Evolutionary conservation across 2,329 filamentous ascomycete genomes (phyloP), one percentile per base, ranked within the genome.

Genomic region (Biscogniauxia sp.): DNA sequence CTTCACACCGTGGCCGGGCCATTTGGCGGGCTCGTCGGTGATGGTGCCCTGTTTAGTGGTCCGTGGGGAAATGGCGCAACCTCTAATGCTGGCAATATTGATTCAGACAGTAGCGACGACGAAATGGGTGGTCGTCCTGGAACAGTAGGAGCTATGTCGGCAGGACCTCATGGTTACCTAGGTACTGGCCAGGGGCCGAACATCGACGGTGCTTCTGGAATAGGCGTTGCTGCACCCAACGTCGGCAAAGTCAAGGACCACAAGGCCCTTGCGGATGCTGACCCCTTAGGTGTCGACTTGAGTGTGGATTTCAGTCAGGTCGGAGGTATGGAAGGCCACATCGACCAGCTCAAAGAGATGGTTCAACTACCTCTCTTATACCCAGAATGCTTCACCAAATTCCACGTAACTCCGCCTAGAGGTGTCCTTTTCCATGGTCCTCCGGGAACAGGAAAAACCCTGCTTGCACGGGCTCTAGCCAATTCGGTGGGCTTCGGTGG

Each of bases 281-380:
- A 98, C 72, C 95, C 95, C 52, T 84, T 99, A 3, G 95, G 95
- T 9, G 93, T 99, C 37, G 93, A 98, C 72, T 80, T 94, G 72
- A 94, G 87, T 70, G 92, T 99, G 63, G 93, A 93, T 72, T 97
- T 99, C 74, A 94, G 91, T 74, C 92, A 93, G 66, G 93, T 99
- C 59, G 95, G 95, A 71, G 95, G 95, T 50, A 79, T 99, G 52
- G 88, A 96, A 73, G 89, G 92, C 41, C 94, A 98, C 73, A 97
- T 99, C 72, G 93, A 97, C 73, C 92, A 97, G 75, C 82, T 99
- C 64, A 98, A 99, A 76, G 95, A 99, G 78, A 99, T 99, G 95
- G 94, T 99, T 19, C 91, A 94, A 66, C 83, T 99, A 62, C 95
- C 95, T 1, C 80, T 99, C 20, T 84, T 98, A 5, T 99, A 99